A percentile compares a stretch with the other conserved stretches of the same genome.
These are phyloP conservation scores for Colletotrichum trifolii DNA, from an alignment of 2,329 filamentous ascomycete genomes.

Conservation along the genomic window DNA sequence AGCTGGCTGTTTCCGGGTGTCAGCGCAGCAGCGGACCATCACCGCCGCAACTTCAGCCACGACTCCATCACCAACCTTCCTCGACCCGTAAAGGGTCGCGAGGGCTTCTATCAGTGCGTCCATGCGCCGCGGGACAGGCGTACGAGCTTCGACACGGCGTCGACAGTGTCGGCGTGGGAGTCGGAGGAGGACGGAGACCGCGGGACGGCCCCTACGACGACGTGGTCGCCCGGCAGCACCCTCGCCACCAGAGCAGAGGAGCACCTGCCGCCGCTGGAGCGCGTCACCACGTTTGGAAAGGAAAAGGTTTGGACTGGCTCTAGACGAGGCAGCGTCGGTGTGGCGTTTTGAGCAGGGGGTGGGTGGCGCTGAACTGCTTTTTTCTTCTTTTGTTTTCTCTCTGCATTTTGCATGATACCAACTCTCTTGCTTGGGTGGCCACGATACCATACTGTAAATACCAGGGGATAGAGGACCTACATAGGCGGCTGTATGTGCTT, in stretches of 20 bases:
- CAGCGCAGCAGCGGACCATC: slow-evolving; percentile 41
- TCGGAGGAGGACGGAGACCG: slow-evolving; percentile 57
- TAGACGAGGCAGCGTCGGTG: slow-evolving; percentile 29
- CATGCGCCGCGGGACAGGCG: slow-evolving; percentile 47
- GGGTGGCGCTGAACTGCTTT: not conserved
- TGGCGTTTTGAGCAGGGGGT: slow-evolving; percentile 27
- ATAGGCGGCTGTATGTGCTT: slow-evolving; percentile 3
- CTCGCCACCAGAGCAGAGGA: slow-evolving; percentile 51
- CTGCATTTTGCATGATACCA: slow-evolving; percentile 33
- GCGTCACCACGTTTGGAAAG: slow-evolving; percentile 35
- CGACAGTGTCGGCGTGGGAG: slow-evolving; percentile 63
- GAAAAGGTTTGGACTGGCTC: slow-evolving; percentile 12
- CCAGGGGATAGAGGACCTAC: slow-evolving; percentile 12
- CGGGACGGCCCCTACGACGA: slow-evolving; percentile 56
- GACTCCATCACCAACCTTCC: slow-evolving; percentile 67
- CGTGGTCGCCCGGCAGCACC: slow-evolving; percentile 60
- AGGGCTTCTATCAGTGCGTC: slow-evolving; percentile 71
- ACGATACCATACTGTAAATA: slow-evolving; percentile 31
- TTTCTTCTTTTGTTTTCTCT: slow-evolving; percentile 2
- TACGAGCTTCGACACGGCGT: slow-evolving; percentile 58
- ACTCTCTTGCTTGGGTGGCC: slow-evolving; percentile 10
- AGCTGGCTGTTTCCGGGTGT: slow-evolving; percentile 65
- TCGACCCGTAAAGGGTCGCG: slow-evolving; percentile 59
- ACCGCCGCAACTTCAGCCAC: slow-evolving; percentile 54
- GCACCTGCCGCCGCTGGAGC: slow-evolving; percentile 46